These are phyloP conservation scores for Sporothrix pseudoabietina DNA, from an alignment of 2,329 filamentous ascomycete genomes.

Conservation along the genomic window DNA sequence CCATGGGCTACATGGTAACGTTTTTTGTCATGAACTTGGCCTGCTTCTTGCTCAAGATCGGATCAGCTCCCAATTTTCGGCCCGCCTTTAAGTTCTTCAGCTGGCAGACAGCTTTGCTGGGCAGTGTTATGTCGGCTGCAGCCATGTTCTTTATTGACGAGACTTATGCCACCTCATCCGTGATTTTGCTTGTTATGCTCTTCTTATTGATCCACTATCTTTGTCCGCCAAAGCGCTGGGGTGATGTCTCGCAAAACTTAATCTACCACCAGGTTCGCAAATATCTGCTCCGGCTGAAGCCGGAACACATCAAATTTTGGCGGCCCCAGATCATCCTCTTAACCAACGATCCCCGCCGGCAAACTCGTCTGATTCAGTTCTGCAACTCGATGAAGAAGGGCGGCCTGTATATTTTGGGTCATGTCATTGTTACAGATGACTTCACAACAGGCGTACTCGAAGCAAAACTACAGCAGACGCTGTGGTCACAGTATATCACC, in stretches of 20 bases:
- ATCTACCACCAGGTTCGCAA: slow-evolving; percentile 88
- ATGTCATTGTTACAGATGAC: slow-evolving; percentile 84
- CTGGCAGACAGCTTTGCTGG: slow-evolving; percentile 76
- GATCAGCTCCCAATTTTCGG: slow-evolving; percentile 84
- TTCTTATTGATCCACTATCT: slow-evolving; percentile 86
- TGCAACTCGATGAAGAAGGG: slow-evolving; percentile 92
- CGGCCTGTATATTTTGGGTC: slow-evolving; percentile 78
- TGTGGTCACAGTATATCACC: slow-evolving; percentile 81
- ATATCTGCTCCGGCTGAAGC: slow-evolving; percentile 77
- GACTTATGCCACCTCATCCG: slow-evolving; percentile 74
- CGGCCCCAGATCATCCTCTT: slow-evolving; percentile 83
- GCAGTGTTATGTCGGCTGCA: slow-evolving; percentile 72
- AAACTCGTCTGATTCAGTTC: slow-evolving; percentile 83
- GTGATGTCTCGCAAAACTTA: slow-evolving; percentile 84
- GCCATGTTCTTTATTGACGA: slow-evolving; percentile 92
- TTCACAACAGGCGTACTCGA: slow-evolving; percentile 79
- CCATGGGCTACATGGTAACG: slow-evolving; percentile 86
- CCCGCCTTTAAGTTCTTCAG: slow-evolving; percentile 89
- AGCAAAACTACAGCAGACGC: slow-evolving; percentile 75
- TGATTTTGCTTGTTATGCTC: slow-evolving; percentile 71
- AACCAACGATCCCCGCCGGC: slow-evolving; percentile 77
- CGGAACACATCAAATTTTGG: slow-evolving; percentile 94
- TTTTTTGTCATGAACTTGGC: slow-evolving; percentile 87
- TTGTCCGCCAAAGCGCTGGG: slow-evolving; percentile 84
- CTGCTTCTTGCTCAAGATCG: slow-evolving; percentile 82